A percentile compares a stretch with the other conserved stretches of the same genome.
Evolutionary conservation across 2,329 filamentous ascomycete genomes (phyloP).

Genomic region (Aspergillus tamarii): DNA sequence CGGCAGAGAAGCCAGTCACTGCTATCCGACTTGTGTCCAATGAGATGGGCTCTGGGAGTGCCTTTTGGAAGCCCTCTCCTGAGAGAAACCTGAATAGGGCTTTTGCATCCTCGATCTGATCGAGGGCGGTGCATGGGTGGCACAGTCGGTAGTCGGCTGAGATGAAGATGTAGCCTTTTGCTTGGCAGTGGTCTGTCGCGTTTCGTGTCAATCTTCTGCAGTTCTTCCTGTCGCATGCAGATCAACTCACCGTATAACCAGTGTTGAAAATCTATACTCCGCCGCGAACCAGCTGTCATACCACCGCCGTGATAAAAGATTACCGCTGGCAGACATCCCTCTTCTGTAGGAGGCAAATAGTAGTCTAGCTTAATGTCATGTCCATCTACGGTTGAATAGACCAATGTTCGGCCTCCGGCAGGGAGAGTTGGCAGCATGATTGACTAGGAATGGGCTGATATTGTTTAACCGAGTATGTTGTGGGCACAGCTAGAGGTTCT

Average conservation of each 20-base stretch:
- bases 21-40: conserved; percentile 23
- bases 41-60: conserved; percentile 7
- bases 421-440: neutral
- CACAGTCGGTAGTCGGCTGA: conserved; percentile 27
- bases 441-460: neutral
- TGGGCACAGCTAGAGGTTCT: neutral
- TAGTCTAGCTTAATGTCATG: conserved; percentile 28
- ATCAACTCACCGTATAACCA: conserved; percentile 22
- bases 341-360: conserved; percentile 15
- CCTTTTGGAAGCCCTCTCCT: conserved; percentile 9
- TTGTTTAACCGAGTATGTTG: neutral
- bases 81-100: conserved; percentile 20
- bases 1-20: conserved; percentile 26
- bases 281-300: conserved; percentile 27
- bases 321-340: conserved; percentile 20
- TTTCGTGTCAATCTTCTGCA: neutral
- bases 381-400: conserved; percentile 22
- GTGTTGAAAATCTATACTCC: conserved; percentile 10
- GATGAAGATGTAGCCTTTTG: conserved; percentile 26
- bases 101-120: conserved; percentile 26
- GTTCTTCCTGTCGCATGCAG: neutral
- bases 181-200: conserved; percentile 23
- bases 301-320: conserved; percentile 30
- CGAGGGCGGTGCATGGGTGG: conserved; percentile 23
- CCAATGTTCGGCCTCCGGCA: conserved; percentile 11